Percentiles rank a stretch among this genome's conserved stretches.
These are phyloP conservation scores for Pholiota molesta DNA, from an alignment of 768 basidiomycete species.

Conservation along the genomic window DNA sequence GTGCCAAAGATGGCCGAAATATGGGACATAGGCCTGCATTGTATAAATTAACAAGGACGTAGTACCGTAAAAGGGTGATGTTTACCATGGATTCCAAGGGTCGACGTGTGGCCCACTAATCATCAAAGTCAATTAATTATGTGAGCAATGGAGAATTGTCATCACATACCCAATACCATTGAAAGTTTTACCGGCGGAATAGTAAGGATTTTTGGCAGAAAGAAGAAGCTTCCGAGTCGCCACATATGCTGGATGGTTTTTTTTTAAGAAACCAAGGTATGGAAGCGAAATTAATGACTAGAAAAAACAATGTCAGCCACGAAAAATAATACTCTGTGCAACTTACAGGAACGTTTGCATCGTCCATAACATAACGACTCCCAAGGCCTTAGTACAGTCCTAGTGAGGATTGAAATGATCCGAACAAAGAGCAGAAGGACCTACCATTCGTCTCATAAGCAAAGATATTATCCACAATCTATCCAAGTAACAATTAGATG, in stretches of 20 bases:
- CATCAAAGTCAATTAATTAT: slow-evolving; percentile 2
- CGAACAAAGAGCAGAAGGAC: neutral
- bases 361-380: slow-evolving; percentile 79
- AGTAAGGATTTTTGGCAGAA: slow-evolving; percentile 73
- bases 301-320: neutral
- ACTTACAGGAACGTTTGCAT: slow-evolving; percentile 81
- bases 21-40: slow-evolving; percentile 75
- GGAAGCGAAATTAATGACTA: slow-evolving; percentile 80
- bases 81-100: slow-evolving; percentile 71
- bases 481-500: neutral
- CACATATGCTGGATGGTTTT: slow-evolving; percentile 56
- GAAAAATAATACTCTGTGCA: neutral
- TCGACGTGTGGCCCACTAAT: slow-evolving; percentile 74
- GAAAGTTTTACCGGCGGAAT: slow-evolving; percentile 61
- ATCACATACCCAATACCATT: slow-evolving; percentile 65
- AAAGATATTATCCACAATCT: slow-evolving; percentile 69
- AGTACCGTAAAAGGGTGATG: neutral
- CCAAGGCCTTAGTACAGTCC: slow-evolving; percentile 53
- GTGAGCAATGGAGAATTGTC: neutral
- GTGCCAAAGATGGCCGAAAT: slow-evolving; percentile 76
- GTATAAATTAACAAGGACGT: slow-evolving; percentile 1
- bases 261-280: slow-evolving; percentile 77
- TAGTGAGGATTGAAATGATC: neutral
- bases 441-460: slow-evolving; percentile 79
- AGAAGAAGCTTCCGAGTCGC: slow-evolving; percentile 66